phyloP scores from a whole-genome alignment of 345 rosid genomes.

The Noccaea caerulescens region DNA sequence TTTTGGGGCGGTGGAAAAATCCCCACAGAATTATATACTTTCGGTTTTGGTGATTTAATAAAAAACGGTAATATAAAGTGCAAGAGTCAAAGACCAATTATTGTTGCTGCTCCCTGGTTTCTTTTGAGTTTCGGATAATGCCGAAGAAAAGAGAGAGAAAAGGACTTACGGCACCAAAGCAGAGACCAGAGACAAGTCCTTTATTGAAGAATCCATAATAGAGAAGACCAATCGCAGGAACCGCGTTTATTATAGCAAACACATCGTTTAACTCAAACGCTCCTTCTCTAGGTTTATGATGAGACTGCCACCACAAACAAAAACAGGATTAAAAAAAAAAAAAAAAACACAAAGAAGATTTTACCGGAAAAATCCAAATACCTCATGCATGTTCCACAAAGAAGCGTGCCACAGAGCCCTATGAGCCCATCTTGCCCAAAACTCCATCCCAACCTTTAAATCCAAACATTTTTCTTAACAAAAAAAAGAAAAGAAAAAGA shows the following conservation, averaged over 20 bases:
- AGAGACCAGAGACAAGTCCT: constrained; percentile 84
- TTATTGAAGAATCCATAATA: constrained; percentile 77
- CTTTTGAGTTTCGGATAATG: neutral
- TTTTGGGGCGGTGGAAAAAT: constrained; percentile 9
- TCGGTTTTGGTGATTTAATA: neutral
- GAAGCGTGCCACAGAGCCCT: constrained; percentile 92
- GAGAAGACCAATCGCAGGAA: constrained; percentile 83
- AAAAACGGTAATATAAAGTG: neutral
- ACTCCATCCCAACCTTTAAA: constrained; percentile 90
- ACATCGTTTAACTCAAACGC: constrained; percentile 92
- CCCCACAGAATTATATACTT: neutral
- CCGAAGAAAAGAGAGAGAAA: neutral
- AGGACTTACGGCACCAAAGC: constrained; percentile 85
- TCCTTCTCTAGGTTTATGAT: constrained; percentile 85
- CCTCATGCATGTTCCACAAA: constrained; percentile 96
- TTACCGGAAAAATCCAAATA: constrained; percentile 17
- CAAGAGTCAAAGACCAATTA: constrained; percentile 9
- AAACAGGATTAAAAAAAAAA: neutral
- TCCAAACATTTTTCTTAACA: neutral
- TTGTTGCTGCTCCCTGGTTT: no score
- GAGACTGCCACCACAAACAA: constrained; percentile 61
- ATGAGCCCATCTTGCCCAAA: constrained; percentile 99
- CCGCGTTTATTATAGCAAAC: constrained; percentile 84
- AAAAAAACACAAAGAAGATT: neutral
- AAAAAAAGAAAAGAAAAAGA: neutral